A percentile compares a stretch with the other conserved stretches of the same genome.
Evolutionary conservation across 202 grass and related monocot species (phyloP).

Genomic region (Carex sylvatica): DNA sequence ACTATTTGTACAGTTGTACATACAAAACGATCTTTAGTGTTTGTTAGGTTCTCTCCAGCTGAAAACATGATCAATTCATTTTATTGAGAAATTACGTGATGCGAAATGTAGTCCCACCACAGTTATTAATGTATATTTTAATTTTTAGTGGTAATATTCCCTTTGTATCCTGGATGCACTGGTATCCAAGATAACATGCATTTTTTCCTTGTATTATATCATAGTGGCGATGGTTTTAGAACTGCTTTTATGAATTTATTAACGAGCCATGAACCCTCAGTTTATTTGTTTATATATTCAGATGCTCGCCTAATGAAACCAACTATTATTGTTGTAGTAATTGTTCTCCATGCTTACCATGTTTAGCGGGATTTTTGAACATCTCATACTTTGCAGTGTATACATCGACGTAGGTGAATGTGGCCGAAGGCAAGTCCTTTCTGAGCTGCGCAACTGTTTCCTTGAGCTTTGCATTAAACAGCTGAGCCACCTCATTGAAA

Average conservation of each 20-base stretch:
- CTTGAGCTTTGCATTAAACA: constrained; percentile 63
- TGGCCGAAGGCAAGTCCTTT: constrained; percentile 39
- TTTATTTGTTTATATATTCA: neutral
- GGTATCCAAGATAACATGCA: neutral
- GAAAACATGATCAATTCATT: neutral
- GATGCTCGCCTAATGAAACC: neutral
- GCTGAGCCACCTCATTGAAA: constrained; percentile 65
- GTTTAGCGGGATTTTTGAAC: constrained; percentile 51
- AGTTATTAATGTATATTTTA: neutral
- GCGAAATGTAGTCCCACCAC: neutral
- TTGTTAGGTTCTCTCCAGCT: neutral
- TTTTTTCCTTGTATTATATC: neutral
- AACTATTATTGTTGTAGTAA: neutral
- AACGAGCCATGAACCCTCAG: neutral
- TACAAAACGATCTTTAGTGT: neutral
- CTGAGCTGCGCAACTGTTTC: constrained; percentile 58
- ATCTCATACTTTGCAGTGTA: constrained; percentile 75
- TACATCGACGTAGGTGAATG: constrained; percentile 77
- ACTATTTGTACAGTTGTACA: neutral
- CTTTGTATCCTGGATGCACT: neutral
- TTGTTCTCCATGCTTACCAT: constrained; percentile 34
- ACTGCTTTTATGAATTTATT: neutral
- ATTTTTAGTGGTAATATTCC: neutral
- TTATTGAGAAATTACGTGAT: neutral
- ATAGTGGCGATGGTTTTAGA: neutral